Evolutionary conservation across 495 filamentous ascomycete genomes (phyloP), one percentile per base, ranked within the genome.

Genomic region (Echria macrotheca): DNA sequence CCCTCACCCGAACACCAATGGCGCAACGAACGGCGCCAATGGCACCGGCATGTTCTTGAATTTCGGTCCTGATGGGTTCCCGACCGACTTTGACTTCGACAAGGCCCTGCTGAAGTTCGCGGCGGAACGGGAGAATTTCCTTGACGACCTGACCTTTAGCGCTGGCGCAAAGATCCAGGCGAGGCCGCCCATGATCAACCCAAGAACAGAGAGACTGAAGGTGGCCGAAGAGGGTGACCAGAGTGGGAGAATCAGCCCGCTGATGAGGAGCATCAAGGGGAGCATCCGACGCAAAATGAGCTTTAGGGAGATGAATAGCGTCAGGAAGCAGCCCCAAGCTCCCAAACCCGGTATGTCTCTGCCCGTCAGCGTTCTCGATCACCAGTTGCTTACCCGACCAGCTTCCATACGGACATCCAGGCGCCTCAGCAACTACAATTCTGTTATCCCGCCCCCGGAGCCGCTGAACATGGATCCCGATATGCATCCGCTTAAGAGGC

Each of bases 401-500:
- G 90, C 89, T 61, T 98, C 93, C 23, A 77, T 95, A 54, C 82
- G 91, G 50, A 95, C 88, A 2, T 85, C 91, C 19, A 89, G 83
- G 71, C 76, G 93, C 57, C 70, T 97, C 32, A 96, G 91, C 63
- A 96, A 95, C 59, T 98, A 98, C 65, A 97, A 98, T 62, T 96
- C 93, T 1, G 93, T 98, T 18, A 97, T 98, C 39, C 93, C 93
- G 6, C 83, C 80, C 0, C 93, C 93, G 6, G 86, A 96, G 65
- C 93, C 91, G 19, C 77, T 98, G 42, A 85, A 91, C 54, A 77
- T 84, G 21, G 84, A 87, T 49, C 87, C 89, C n/a, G 83, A 90
- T 50, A 95, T 95, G 86, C 93, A 97, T 67, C 93, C 93, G 11
- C 71, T 98, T 45, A 93, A 93, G 69, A 81, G 91, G 45, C 83